Evolutionary conservation across 352 stramenopile genomes (phyloP).

Genomic region (Phytophthora quininea): DNA sequence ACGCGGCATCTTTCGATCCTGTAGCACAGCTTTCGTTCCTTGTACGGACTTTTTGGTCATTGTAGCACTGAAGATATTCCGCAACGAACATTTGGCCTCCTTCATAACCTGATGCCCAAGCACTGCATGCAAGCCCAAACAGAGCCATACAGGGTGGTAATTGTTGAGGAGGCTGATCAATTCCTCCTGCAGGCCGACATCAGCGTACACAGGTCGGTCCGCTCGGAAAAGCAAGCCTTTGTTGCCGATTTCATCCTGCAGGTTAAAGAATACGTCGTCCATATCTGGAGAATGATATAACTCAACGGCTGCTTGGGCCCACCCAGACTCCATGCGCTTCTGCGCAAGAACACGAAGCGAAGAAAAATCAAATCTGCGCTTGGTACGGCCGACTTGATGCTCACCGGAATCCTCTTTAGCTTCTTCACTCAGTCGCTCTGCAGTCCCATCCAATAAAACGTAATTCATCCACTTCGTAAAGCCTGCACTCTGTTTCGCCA

Average conservation of each 20-base stretch:
- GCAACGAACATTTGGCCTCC: slow-evolving; percentile 63
- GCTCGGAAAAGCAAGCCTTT: slow-evolving; percentile 82
- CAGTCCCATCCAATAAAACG: slow-evolving; percentile 67
- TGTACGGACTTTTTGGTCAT: slow-evolving; percentile 14
- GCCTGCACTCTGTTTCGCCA: slow-evolving; percentile 76
- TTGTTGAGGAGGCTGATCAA: slow-evolving; percentile 88
- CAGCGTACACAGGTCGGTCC: slow-evolving; percentile 90
- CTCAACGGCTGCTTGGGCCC: slow-evolving; percentile 57
- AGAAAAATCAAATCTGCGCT: slow-evolving; percentile 59
- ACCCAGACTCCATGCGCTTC: slow-evolving; percentile 75
- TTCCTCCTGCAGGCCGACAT: slow-evolving; percentile 90
- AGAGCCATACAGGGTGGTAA: slow-evolving; percentile 93
- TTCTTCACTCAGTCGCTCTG: slow-evolving; percentile 34
- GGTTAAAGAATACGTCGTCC: slow-evolving; percentile 56
- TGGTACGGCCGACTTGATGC: slow-evolving; percentile 11
- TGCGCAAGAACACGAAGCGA: slow-evolving; percentile 74
- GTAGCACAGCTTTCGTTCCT: slow-evolving; percentile 26
- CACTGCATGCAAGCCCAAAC: slow-evolving; percentile 89
- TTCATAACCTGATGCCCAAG: slow-evolving; percentile 65
- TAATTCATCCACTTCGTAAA: slow-evolving; percentile 92
- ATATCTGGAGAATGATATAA: slow-evolving; percentile 66
- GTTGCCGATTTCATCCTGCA: slow-evolving; percentile 75
- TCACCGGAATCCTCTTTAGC: slow-evolving; percentile 25
- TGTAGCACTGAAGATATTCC: slow-evolving; percentile 49
- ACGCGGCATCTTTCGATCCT: slow-evolving; percentile 53